These are phyloP conservation scores for Sporothrix protearum DNA, from an alignment of 2,329 filamentous ascomycete species.

Conservation along the genomic window DNA sequence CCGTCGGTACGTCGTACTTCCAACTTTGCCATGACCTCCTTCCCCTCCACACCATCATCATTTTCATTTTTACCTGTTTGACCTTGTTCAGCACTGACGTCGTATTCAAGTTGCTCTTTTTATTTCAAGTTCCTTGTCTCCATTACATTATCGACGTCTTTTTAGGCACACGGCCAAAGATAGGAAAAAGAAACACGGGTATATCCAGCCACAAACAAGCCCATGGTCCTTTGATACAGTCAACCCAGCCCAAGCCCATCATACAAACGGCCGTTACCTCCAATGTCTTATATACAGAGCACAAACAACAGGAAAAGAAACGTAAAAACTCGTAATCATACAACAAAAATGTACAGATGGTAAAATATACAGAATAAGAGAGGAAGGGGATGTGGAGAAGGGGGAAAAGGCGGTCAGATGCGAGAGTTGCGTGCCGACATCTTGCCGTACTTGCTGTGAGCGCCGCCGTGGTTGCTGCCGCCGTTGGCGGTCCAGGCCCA, in stretches of 20 bases:
- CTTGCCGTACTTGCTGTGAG: constrained; percentile 10
- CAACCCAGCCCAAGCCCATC: not conserved
- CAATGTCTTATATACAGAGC: constrained; percentile 12
- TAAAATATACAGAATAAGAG: not conserved
- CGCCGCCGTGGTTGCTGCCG: constrained; percentile 7
- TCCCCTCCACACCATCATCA: not conserved
- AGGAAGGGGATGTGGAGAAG: not conserved
- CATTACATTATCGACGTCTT: not conserved
- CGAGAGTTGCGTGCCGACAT: not conserved
- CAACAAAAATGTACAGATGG: not conserved
- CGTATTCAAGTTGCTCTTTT: not conserved
- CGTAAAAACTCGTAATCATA: not conserved
- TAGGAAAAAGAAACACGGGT: not conserved
- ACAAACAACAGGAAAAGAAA: not conserved
- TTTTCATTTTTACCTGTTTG: not conserved
- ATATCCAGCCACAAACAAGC: not conserved
- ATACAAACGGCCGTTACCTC: not conserved
- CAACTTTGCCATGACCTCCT: not conserved
- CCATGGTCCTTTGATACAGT: not conserved
- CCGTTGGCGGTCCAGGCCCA: constrained; percentile 6
- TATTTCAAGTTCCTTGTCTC: not conserved
- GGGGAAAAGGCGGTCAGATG: not conserved
- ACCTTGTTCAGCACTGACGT: not conserved
- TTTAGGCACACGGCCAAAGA: not conserved
- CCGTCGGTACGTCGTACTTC: constrained; percentile 1